phyloP scores from a whole-genome alignment of 2,329 filamentous ascomycete genomes.

The Sclerotinia glacialis region DNA sequence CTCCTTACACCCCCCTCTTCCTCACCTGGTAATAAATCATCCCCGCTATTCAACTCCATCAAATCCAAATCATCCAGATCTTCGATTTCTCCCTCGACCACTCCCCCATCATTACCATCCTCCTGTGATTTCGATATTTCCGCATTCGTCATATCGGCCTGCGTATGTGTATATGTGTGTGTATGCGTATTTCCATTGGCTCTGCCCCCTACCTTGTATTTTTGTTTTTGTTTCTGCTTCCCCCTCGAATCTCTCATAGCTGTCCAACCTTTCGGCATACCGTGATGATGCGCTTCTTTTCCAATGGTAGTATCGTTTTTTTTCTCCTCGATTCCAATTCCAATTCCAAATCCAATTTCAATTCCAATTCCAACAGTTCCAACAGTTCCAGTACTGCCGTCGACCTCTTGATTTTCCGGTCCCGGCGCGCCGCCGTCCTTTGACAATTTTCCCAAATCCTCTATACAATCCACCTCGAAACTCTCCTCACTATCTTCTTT shows the following conservation, averaged over 20 bases:
- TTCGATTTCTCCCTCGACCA: conserved; percentile 22
- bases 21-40: conserved; percentile 34
- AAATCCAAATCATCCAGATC: conserved; percentile 30
- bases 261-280: conserved; percentile 18
- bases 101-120: conserved; percentile 21
- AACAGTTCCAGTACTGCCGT: too few species aligned
- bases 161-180: conserved; percentile 18
- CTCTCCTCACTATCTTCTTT: not conserved
- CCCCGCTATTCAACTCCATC: conserved; percentile 36
- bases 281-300: conserved; percentile 7
- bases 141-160: conserved; percentile 22
- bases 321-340: not conserved
- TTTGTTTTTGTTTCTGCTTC: not conserved
- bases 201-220: not conserved
- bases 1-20: conserved; percentile 22
- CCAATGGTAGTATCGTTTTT: conserved; percentile 1
- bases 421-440: not conserved
- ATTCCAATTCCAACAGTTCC: too few species aligned
- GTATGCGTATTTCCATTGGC: not conserved
- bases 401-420: not conserved
- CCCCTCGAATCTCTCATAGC: not conserved
- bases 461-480: conserved; percentile 1
- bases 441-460: not conserved
- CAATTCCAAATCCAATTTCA: not conserved
- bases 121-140: conserved; percentile 28